Evolutionary conservation across 768 basidiomycete genomes (phyloP), one percentile per base, ranked within the genome.

Genomic region (Termitomyces sp.): DNA sequence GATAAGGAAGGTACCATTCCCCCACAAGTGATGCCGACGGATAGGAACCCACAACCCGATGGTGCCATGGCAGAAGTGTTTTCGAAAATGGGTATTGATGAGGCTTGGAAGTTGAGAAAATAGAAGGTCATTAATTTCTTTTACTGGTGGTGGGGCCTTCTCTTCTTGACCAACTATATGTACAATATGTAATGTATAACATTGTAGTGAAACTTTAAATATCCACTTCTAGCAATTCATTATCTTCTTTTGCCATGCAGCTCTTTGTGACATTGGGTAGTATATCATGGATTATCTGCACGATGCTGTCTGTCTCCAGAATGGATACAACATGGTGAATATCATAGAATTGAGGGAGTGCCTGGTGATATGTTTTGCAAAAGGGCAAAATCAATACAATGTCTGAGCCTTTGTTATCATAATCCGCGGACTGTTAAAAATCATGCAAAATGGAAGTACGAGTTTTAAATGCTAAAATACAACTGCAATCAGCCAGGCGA

Each of bases 61-160:
- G 71, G 72, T 32, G 72, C 63, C 22, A 74, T 70, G 52, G 79
- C 75, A 20, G 75, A 77, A 66, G 71, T 70, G 60, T 78, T 74
- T 70, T 76, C 76, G 47, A 79, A 73, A 66, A 70, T 73, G 58
- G 83, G 78, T 44, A 65, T 79, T 33, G 67, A 75, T 60, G 72
- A 73, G 52, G 77, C 76, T 54, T 79, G 78, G 81, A 78, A 79
- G 70, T 66, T 68, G 60, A 74, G 80, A 63, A 82, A 78, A 67
- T 80, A 78, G 67, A 79, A 63, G 70, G 38, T 38, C 33, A 28
- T 45, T 52, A 55, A 62, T 56, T 55, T 62, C 52, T 53, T 47
- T 43, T 26, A 45, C 38, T 32, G 28, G 13, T 41, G 43, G n/a
- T n/a, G n/a, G n/a, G n/a, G n/a, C n/a, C n/a, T n/a, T 20, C n/a